phyloP scores from a whole-genome alignment of 331 rosid genomes.

The Malus hybrid region DNA sequence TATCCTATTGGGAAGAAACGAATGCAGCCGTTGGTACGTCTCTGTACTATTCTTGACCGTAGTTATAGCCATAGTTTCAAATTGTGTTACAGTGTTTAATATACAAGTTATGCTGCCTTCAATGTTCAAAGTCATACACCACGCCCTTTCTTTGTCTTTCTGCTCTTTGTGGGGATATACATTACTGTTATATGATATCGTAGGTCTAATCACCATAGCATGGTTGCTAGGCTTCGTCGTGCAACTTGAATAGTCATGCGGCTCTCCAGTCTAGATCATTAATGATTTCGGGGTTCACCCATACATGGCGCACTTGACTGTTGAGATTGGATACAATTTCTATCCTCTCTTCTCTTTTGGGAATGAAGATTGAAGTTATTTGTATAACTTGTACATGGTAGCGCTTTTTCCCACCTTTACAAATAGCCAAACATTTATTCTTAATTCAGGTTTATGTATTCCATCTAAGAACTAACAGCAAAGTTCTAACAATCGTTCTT shows the following conservation, averaged over 20 bases:
- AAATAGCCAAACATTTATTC: not conserved
- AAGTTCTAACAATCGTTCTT: not conserved
- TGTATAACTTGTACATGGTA: not conserved
- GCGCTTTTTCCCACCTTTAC: not conserved
- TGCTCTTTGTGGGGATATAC: not conserved
- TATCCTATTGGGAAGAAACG: conserved; percentile 96
- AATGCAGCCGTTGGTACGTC: conserved; percentile 90
- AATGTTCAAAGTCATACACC: not conserved
- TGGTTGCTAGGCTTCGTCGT: not conserved
- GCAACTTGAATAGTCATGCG: not conserved
- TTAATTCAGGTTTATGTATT: not conserved
- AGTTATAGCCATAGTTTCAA: not conserved
- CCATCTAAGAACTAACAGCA: not conserved
- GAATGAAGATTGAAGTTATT: not conserved
- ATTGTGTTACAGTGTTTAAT: not conserved
- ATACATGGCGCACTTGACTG: not conserved
- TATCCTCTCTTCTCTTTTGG: not conserved
- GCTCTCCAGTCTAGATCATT: not conserved
- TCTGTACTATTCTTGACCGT: not conserved
- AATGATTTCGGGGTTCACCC: not conserved
- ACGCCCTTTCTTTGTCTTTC: not conserved
- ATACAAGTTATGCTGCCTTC: not conserved
- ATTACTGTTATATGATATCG: not conserved
- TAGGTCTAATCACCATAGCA: not conserved
- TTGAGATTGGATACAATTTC: not conserved